Conservation (phyloP, 2,329 filamentous ascomycete genomes). For the Claviceps quebecensis region DNA sequence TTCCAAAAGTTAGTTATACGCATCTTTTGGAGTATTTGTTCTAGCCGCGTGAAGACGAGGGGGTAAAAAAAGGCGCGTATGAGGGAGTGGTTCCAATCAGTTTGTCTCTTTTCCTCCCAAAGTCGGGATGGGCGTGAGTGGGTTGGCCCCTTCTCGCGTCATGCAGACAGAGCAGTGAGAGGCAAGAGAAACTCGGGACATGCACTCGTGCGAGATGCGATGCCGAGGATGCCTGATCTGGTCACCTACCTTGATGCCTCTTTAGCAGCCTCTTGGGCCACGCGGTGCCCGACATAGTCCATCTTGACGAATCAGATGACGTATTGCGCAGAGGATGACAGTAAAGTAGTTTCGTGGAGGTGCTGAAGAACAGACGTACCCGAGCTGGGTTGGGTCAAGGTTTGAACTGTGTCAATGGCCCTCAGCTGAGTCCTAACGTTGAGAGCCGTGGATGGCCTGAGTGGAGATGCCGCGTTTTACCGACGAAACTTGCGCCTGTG, state of each 20-base stretch:
- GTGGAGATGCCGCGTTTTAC: neutral
- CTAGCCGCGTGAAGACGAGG: neutral
- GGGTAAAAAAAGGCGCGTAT: neutral
- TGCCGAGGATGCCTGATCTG: neutral
- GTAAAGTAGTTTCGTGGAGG: neutral
- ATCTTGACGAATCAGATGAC: conserved; percentile 17
- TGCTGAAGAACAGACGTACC: neutral
- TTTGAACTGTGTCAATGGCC: neutral
- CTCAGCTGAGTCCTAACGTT: neutral
- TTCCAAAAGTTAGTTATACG: neutral
- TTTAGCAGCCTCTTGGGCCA: conserved; percentile 37
- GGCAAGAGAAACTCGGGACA: too few species aligned
- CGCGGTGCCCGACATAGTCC: conserved; percentile 44
- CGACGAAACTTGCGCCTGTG: neutral
- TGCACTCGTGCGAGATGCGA: neutral
- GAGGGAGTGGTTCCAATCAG: neutral
- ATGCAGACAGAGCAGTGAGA: too few species aligned
- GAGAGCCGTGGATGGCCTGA: neutral
- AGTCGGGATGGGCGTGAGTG: neutral
- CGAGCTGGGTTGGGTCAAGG: neutral
- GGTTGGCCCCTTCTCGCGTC: too few species aligned
- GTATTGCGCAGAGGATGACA: neutral
- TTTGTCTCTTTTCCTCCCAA: too few species aligned
- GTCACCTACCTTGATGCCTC: conserved; percentile 23
- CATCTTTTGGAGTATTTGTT: neutral